Evolutionary conservation across 805 yeast genomes (phyloP), one percentile per base, ranked within the genome.

Genomic region (Komagataella ulmi): DNA sequence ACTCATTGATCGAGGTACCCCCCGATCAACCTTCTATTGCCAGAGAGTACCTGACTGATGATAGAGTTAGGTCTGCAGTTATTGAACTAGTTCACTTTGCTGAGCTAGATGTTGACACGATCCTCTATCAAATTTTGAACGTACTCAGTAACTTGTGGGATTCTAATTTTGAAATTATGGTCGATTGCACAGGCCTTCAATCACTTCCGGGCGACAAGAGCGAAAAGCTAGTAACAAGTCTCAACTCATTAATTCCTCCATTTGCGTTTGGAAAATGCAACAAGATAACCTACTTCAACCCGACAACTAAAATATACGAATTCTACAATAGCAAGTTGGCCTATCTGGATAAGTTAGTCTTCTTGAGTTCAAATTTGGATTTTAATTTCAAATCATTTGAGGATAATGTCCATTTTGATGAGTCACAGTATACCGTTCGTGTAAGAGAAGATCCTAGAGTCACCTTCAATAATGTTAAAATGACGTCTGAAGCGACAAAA

Each of bases 111-210:
- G 61, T 73, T 0, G 83, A 84, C 47, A 66, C 77, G 3, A 65
- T 83, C 23, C 66, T 78, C 21, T 88, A 76, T 64, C 74, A 83
- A 54, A 57, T 81, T 6, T 74, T 85, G 51, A 88, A 85, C 57
- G 73, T 78, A 3, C 76, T 83, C 17, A 76, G 83, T 50, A 84
- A 82, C 60, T 73, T 86, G 23, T 84, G 95, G 90, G 80, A 81
- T 18, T 73, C 77, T 36, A 79, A 78, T 52, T 86, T 75, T 61
- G 77, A 79, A 54, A 54, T 81, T 49, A 76, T 88, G 6, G 57
- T 79, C 53, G 96, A 88, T 62, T 80, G 86, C 56, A 85, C 95
- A 0, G 82, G 80, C 10, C 80, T 74, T 59, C 63, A 70, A 10
- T 10, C 12, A 30, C 40, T 30, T 66, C 66, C 40, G 5, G 40